Percentiles rank a stretch among this genome's conserved stretches.
Evolutionary conservation across 2,329 filamentous ascomycete genomes (phyloP).

Genomic region (Pseudogymnoascus sp.): DNA sequence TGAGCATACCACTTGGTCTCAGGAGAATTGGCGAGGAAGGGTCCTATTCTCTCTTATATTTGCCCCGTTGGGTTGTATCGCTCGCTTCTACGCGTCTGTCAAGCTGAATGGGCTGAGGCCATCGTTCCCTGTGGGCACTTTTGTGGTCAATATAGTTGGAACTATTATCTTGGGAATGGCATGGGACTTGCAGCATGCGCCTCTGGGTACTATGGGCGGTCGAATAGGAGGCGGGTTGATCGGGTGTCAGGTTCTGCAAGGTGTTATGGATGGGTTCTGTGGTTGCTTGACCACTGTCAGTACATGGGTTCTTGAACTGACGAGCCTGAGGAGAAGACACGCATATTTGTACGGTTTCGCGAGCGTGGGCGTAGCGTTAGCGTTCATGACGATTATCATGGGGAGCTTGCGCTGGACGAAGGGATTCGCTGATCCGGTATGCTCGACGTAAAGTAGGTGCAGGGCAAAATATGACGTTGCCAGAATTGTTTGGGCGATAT

Average conservation of each 20-base stretch:
- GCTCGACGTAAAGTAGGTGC: constrained; percentile 11
- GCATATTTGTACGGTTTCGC: constrained; percentile 61
- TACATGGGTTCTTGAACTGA: constrained; percentile 58
- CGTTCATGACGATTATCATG: constrained; percentile 61
- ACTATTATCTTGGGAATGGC: constrained; percentile 67
- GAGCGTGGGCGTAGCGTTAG: constrained; percentile 54
- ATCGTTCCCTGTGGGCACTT: constrained; percentile 78
- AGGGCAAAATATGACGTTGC: neutral
- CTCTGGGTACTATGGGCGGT: constrained; percentile 23
- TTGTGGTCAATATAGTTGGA: constrained; percentile 71
- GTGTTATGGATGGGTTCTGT: constrained; percentile 61
- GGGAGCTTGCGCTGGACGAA: constrained; percentile 65
- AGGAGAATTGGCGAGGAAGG: constrained; percentile 64
- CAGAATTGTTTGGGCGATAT: neutral
- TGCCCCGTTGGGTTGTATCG: constrained; percentile 69
- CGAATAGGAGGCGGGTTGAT: constrained; percentile 38
- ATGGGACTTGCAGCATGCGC: constrained; percentile 69
- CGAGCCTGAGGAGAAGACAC: constrained; percentile 42
- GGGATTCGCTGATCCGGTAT: constrained; percentile 39
- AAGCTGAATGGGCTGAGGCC: constrained; percentile 59
- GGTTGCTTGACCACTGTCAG: constrained; percentile 60
- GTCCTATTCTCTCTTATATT: constrained; percentile 74
- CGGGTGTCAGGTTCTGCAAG: constrained; percentile 62
- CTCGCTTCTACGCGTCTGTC: constrained; percentile 65
- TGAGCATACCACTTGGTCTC: neutral